Conservation (phyloP, 176 grass and related monocot genomes). For the Puya raimondii region DNA sequence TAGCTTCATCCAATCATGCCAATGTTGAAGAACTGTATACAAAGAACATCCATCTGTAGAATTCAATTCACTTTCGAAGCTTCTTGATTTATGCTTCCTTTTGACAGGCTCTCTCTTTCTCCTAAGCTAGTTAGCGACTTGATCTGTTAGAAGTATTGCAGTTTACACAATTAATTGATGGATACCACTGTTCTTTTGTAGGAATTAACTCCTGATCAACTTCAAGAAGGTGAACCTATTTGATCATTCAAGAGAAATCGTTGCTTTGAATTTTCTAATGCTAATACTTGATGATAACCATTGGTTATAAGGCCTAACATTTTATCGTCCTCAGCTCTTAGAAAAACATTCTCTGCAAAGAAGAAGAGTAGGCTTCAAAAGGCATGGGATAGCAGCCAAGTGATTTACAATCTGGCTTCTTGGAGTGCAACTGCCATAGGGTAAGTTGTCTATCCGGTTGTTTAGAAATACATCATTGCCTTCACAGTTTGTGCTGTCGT, state of each 20-base stretch:
- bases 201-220: constrained; percentile 72
- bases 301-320: neutral
- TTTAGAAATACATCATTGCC: too few species aligned
- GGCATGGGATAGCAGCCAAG: constrained; percentile 82
- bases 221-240: constrained; percentile 44
- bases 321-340: constrained; percentile 35
- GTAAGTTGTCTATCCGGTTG: constrained; percentile 24
- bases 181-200: constrained; percentile 35
- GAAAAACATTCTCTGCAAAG: constrained; percentile 75
- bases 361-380: constrained; percentile 64
- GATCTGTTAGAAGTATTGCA: constrained; percentile 1
- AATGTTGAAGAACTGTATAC: neutral
- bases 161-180: constrained; percentile 15
- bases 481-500: too few species aligned
- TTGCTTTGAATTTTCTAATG: constrained; percentile 10
- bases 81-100: neutral
- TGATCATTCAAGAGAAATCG: constrained; percentile 6
- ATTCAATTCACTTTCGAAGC: neutral
- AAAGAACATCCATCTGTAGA: neutral
- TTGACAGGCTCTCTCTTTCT: neutral
- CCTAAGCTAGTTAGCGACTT: neutral
- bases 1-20: too few species aligned
- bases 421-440: constrained; percentile 87
- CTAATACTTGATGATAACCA: constrained; percentile 7
- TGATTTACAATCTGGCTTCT: constrained; percentile 76